A percentile compares a stretch with the other conserved stretches of the same genome.
Evolutionary conservation across 345 rosid species (phyloP).

Genomic region (Noccaea bulbosa): DNA sequence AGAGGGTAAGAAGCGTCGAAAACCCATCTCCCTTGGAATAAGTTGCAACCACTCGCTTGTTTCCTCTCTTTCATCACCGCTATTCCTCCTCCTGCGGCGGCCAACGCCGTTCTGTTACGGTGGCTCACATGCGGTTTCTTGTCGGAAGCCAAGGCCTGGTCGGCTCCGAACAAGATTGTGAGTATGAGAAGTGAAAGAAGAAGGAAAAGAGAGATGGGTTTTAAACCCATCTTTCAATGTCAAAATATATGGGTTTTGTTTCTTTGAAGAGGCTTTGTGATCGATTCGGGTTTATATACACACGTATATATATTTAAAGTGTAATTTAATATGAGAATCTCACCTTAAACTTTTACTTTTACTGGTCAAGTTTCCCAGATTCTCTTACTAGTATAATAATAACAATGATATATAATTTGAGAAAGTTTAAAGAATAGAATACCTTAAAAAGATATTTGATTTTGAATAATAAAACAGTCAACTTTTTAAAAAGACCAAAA

Average conservation of each 20-base stretch:
- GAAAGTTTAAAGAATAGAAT: too few species aligned
- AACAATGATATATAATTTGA: too few species aligned
- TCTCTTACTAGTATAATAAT: too few species aligned
- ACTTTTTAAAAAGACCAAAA: too few species aligned
- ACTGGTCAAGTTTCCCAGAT: too few species aligned
- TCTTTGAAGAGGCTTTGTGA: constrained; percentile 13
- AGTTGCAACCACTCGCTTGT: constrained; percentile 63
- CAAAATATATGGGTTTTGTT: not conserved
- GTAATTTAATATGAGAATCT: too few species aligned
- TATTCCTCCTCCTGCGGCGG: constrained; percentile 46
- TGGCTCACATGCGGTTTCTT: constrained; percentile 27
- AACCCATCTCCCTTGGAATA: constrained; percentile 80
- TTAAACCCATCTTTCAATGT: constrained; percentile 45
- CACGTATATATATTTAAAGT: not conserved
- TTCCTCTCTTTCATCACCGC: constrained; percentile 49
- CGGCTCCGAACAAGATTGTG: constrained; percentile 22
- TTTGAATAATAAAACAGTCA: too few species aligned
- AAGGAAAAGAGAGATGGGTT: constrained; percentile 30
- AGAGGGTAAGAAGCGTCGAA: constrained; percentile 66
- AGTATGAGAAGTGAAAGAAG: constrained; percentile 36
- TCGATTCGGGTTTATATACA: constrained; percentile 32
- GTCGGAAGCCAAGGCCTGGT: constrained; percentile 21
- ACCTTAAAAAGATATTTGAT: too few species aligned
- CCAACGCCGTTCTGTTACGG: constrained; percentile 9
- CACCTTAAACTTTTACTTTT: too few species aligned